Evolutionary conservation across 192 early-diverging fungal species (phyloP), one percentile per base, ranked within the genome.

Genomic region (Diversispora eburnea): DNA sequence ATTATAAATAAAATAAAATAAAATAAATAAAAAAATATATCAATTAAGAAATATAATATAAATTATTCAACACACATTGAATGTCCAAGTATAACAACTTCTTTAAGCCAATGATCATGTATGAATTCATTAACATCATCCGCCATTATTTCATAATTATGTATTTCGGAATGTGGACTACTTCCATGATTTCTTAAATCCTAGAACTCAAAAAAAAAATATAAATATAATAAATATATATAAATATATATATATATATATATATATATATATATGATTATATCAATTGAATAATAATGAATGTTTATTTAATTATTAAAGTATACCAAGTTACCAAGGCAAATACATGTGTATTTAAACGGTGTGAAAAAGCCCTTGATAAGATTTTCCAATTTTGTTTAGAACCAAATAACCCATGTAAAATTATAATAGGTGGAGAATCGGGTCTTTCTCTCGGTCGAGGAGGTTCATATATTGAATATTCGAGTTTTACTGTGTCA

Each of bases 101-200:
- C 70, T 12, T 85, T 76, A 13, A 94, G 57, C 4, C 79, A 70
- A 39, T 93, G 88, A 25, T 83, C 79, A 12, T 82, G 64, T 48
- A 94, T 77, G 56, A 96, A 95, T n/a, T 70, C 64, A 10, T 77
- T 77, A 12, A 98, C 78, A 68, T 98, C 97, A 5, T 74, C 75
- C 2, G 92, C 80, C 95, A 98, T 97, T 5, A 87, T 75, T n/a
- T 80, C 70, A 75, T 92, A 95, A 43, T 82, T 88, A 75, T 93
- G 91, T 0, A 80, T 79, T 0, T 68, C 25, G 25, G 68, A 67
- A 73, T 96, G 94, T 7, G 87, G 88, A 72, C 93, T 95, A 42
- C 94, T 92, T 33, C 97, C 97, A 75, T 98, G 97, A 81, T 98
- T 98, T 25, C 97, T 86, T 68, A 96, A 83, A 79, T 98, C 97